Percentiles rank a stretch among this genome's conserved stretches.
Conservation (phyloP, 73 alveolate species). For the Durusdinium trenchii region DNA sequence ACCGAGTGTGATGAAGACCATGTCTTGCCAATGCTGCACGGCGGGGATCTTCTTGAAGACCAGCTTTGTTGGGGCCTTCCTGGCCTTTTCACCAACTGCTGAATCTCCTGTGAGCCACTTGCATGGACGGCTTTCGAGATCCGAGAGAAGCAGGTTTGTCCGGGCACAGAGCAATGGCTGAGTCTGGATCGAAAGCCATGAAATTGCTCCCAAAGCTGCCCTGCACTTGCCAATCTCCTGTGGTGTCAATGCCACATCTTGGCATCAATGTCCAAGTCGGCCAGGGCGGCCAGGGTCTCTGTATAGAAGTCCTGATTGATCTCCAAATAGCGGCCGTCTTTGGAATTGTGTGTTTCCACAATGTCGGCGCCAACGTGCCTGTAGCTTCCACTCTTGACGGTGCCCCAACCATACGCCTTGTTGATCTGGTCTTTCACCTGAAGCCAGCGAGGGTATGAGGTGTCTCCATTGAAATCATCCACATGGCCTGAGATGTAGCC, state of each 20-base stretch:
- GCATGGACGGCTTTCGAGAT: neutral
- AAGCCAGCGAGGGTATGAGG: neutral
- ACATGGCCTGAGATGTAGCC: neutral
- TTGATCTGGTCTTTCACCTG: neutral
- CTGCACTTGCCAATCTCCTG: neutral
- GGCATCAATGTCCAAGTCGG: neutral
- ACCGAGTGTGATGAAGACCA: neutral
- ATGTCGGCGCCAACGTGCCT: neutral
- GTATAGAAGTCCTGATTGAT: neutral
- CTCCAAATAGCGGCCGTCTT: neutral
- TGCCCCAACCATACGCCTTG: slow-evolving; percentile 6
- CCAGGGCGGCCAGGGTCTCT: neutral
- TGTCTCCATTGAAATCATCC: neutral
- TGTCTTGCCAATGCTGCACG: neutral
- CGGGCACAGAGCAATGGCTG: neutral
- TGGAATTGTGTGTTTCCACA: neutral
- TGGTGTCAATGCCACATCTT: neutral
- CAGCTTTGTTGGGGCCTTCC: neutral
- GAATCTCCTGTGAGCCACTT: neutral
- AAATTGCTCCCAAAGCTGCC: neutral
- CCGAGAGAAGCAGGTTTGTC: neutral
- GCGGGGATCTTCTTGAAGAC: neutral
- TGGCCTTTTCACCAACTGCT: neutral
- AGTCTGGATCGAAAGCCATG: neutral
- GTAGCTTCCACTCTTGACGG: neutral